Evolutionary conservation across 768 basidiomycete genomes (phyloP), one percentile per base, ranked within the genome.

Genomic region (Auricularia auricula-judae): DNA sequence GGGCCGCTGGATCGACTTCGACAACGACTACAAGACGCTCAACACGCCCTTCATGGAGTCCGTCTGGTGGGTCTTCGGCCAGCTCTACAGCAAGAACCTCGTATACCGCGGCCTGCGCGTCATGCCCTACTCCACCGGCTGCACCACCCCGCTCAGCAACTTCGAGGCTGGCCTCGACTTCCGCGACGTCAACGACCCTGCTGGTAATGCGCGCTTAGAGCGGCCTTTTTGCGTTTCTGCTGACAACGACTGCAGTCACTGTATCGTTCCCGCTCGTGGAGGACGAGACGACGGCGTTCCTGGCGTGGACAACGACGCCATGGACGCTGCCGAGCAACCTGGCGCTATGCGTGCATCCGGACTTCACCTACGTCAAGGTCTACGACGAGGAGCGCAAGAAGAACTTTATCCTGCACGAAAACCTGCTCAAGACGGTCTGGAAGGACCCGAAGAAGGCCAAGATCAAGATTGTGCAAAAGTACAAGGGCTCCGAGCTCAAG

Each of bases 1-100:
- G 89, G 97, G 96, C 39, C 86, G 97, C 67, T 99, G 97, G 97
- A 98, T 99, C 77, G 97, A 99, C 76, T 99, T 99, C 70, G 97
- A 99, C 76, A 91, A 98, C 70, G 97, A 98, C 71, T 99, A 99
- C 81, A 98, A 98, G 80, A 99, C 97, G 16, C 82, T 98, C 67
- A 93, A 98, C 71, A 75, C 86, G 5, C 78, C 86, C 8, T 99
- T 91, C 75, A 98, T 99, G 97, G 97, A 99, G 80, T 88, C 86
- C 59, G 92, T 97, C 11, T 99, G 97, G 97, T 99, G 97, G 97
- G 97, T 92, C 8, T 99, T 99, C 75, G 80, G 85, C 63, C 86
- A 94, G 73, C 82, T 99, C n/a, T 96, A 87, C 82, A 85, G 93
- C 72, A 96, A 93, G 74, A 86, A 81, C 4, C 76, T 94, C 77